A percentile compares a stretch with the other conserved stretches of the same genome.
Evolutionary conservation across 768 basidiomycete genomes (phyloP).

Genomic region (Leccinum rimulosum): DNA sequence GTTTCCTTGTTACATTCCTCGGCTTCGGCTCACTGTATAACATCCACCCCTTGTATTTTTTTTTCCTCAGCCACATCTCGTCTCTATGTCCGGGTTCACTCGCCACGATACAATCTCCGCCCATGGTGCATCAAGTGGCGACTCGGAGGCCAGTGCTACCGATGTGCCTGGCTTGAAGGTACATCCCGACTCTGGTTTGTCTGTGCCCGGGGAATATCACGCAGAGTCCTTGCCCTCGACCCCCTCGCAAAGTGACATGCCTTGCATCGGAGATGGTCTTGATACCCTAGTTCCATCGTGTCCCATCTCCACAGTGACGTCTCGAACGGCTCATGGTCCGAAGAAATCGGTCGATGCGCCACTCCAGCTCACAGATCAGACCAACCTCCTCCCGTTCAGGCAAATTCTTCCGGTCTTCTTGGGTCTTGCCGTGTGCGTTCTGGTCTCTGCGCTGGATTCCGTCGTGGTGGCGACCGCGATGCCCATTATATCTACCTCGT

Average conservation of each 20-base stretch:
- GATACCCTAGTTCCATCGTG: constrained; percentile 3
- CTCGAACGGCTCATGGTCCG: neutral
- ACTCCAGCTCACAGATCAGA: constrained; percentile 61
- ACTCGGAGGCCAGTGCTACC: neutral
- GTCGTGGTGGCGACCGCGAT: constrained; percentile 74
- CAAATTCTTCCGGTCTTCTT: constrained; percentile 62
- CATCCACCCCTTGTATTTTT: constrained; percentile 4
- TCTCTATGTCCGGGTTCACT: constrained; percentile 1
- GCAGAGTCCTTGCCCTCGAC: neutral
- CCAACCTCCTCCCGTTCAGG: constrained; percentile 66
- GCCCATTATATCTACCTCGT: constrained; percentile 65
- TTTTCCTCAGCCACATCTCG: neutral
- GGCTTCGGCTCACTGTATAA: constrained; percentile 1
- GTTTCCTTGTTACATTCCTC: neutral
- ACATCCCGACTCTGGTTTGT: neutral
- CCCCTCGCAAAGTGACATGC: neutral
- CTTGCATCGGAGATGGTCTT: constrained; percentile 1
- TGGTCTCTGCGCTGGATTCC: constrained; percentile 64
- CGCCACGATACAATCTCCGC: neutral
- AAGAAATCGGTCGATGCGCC: constrained; percentile 1
- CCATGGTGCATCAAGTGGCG: neutral
- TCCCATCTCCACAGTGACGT: constrained; percentile 6
- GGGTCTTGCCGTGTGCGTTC: constrained; percentile 57
- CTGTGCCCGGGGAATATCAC: neutral
- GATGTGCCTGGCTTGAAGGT: neutral